phyloP scores from a whole-genome alignment of 768 basidiomycete species.

The Zangia roseola region DNA sequence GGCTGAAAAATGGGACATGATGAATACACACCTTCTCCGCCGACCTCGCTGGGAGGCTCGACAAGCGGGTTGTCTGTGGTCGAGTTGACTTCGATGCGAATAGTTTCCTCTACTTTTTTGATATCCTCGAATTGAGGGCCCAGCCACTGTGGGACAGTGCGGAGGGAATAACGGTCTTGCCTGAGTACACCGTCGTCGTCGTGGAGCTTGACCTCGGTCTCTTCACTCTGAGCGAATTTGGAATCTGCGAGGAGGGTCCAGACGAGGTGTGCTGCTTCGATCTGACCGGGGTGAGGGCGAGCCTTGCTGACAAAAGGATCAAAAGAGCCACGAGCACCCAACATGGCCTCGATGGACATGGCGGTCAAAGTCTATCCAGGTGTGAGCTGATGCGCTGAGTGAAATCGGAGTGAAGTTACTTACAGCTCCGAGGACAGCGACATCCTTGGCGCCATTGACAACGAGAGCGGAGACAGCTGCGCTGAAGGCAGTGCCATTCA shows the following conservation, averaged over 20 bases:
- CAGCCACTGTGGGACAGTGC: conserved; percentile 80
- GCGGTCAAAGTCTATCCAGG: conserved; percentile 65
- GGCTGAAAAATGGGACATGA: neutral
- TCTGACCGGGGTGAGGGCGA: conserved; percentile 84
- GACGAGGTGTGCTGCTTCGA: conserved; percentile 71
- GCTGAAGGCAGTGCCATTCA: conserved; percentile 87
- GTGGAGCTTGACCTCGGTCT: conserved; percentile 71
- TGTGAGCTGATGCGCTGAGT: neutral
- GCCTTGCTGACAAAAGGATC: conserved; percentile 74
- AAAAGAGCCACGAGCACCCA: conserved; percentile 69
- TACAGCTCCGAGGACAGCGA: conserved; percentile 53
- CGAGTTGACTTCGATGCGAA: conserved; percentile 79
- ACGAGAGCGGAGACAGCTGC: conserved; percentile 76
- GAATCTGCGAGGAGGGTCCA: conserved; percentile 68
- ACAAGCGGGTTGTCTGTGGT: conserved; percentile 89
- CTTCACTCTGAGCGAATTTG: conserved; percentile 62
- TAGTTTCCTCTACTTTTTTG: conserved; percentile 56
- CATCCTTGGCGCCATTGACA: conserved; percentile 66
- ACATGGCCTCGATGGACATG: conserved; percentile 79
- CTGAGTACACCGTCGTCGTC: conserved; percentile 73
- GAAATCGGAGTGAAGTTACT: neutral
- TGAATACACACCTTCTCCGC: conserved; percentile 17
- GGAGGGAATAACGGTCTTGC: conserved; percentile 69
- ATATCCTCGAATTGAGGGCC: conserved; percentile 86
- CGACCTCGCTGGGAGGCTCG: conserved; percentile 70